phyloP scores from a whole-genome alignment of 371 early-diverging fungal species.

The Phascolomyces articulosus region DNA sequence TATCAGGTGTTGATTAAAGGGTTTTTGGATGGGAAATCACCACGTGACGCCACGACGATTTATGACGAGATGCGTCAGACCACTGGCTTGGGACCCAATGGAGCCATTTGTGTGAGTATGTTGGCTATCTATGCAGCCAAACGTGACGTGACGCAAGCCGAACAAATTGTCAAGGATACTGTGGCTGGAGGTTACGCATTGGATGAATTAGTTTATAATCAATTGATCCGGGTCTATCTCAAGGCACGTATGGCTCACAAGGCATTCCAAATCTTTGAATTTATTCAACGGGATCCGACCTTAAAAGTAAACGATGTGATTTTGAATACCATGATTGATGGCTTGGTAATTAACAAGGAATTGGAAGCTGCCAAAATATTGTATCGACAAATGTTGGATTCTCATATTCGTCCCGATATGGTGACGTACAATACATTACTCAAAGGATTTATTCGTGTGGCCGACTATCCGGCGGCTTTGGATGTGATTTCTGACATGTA shows the following conservation, averaged over 20 bases:
- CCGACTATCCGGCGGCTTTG: conserved; percentile 25
- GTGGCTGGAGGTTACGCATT: conserved; percentile 28
- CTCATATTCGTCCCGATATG: conserved; percentile 39
- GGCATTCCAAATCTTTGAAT: conserved; percentile 39
- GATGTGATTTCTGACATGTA: conserved; percentile 46
- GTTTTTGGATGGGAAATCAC: conserved; percentile 24
- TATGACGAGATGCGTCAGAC: conserved; percentile 38
- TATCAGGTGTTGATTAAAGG: conserved; percentile 45
- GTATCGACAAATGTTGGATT: conserved; percentile 36
- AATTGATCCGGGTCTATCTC: conserved; percentile 49
- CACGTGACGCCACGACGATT: conserved; percentile 26
- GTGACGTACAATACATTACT: conserved; percentile 55
- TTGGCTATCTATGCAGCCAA: conserved; percentile 34
- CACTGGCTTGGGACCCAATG: conserved; percentile 29
- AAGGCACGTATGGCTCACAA: conserved; percentile 25
- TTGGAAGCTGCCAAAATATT: conserved; percentile 32
- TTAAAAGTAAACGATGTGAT: conserved; percentile 38
- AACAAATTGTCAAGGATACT: conserved; percentile 29
- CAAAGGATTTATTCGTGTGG: conserved; percentile 33
- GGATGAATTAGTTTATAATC: conserved; percentile 38
- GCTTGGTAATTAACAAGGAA: conserved; percentile 43
- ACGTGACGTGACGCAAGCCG: conserved; percentile 32
- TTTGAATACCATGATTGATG: conserved; percentile 52
- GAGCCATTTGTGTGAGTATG: conserved; percentile 31
- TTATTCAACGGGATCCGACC: conserved; percentile 31